A percentile compares a stretch with the other conserved stretches of the same genome.
These are phyloP conservation scores for Rhinocladiella mackenziei DNA, from an alignment of 2,329 filamentous ascomycete species.

Conservation along the genomic window DNA sequence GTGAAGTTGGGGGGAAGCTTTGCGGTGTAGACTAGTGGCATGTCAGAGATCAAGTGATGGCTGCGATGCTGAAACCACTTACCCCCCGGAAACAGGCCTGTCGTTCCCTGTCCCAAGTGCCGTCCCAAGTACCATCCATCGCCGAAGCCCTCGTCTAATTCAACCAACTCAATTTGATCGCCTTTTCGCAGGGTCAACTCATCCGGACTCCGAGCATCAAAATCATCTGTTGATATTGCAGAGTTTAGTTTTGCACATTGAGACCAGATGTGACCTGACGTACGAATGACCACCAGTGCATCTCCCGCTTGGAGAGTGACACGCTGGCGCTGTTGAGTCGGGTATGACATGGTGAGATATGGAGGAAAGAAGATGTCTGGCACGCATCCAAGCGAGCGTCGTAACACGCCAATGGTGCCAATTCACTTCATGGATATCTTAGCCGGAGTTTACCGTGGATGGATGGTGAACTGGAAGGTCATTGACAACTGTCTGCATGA, in stretches of 20 bases:
- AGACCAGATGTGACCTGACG: constrained; percentile 29
- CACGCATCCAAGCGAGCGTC: neutral
- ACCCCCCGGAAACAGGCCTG: constrained; percentile 49
- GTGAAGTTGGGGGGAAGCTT: constrained; percentile 26
- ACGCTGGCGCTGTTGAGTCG: constrained; percentile 35
- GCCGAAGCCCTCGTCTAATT: constrained; percentile 63
- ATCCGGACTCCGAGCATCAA: constrained; percentile 83
- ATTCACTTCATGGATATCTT: neutral
- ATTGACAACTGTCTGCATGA: constrained; percentile 16
- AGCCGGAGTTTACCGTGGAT: constrained; percentile 5
- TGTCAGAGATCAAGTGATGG: constrained; percentile 7
- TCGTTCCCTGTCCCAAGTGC: constrained; percentile 40
- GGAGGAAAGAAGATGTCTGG: neutral
- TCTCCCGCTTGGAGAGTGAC: constrained; percentile 37
- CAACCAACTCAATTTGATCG: constrained; percentile 60
- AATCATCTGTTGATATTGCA: constrained; percentile 66
- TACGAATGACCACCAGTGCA: constrained; percentile 45
- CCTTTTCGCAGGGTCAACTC: constrained; percentile 83
- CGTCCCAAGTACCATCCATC: constrained; percentile 63
- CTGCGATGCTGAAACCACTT: constrained; percentile 15
- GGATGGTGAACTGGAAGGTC: constrained; percentile 10
- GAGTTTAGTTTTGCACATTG: neutral
- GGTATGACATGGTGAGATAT: constrained; percentile 33
- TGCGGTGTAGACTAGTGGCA: constrained; percentile 26
- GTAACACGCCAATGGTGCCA: no score